phyloP scores from a whole-genome alignment of 169 alveolate species.

The Blepharisma undulans region DNA sequence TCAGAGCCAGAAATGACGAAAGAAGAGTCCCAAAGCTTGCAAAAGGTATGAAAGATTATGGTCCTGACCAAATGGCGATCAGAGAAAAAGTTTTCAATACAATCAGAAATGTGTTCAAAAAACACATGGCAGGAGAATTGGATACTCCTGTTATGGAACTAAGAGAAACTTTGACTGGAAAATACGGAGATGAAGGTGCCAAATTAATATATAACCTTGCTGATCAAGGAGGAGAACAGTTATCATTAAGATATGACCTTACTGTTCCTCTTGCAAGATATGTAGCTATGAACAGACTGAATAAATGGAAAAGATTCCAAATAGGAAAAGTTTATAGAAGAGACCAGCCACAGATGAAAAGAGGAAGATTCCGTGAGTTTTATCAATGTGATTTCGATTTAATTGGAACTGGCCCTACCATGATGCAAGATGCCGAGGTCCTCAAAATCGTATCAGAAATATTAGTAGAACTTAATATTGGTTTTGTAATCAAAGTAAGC shows the following conservation, averaged over 20 bases:
- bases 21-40: conserved; percentile 89
- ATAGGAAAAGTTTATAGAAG: conserved; percentile 97
- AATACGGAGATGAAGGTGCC: conserved; percentile 95
- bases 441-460: conserved; percentile 89
- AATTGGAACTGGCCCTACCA: conserved; percentile 90
- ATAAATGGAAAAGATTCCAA: conserved; percentile 92
- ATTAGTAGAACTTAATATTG: conserved; percentile 73
- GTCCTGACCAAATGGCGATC: conserved; percentile 92
- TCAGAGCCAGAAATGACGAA: conserved; percentile 58
- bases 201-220: conserved; percentile 95
- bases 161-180: conserved; percentile 93
- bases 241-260: conserved; percentile 95
- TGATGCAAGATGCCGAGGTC: conserved; percentile 96
- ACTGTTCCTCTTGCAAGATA: conserved; percentile 98
- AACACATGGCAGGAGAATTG: conserved; percentile 96
- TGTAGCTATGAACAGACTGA: conserved; percentile 87
- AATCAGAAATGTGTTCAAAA: conserved; percentile 86
- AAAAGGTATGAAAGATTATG: conserved; percentile 94
- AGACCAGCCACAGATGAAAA: conserved; percentile 95
- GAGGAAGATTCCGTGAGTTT: conserved; percentile 97
- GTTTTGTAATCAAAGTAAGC: conserved; percentile 89
- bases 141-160: conserved; percentile 98
- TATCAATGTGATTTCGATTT: conserved; percentile 97
- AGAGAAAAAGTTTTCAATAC: conserved; percentile 87
- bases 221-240: conserved; percentile 97